Percentiles rank a stretch among this genome's conserved stretches.
Conservation (phyloP, 2,329 filamentous ascomycete species). For the Aspergillus novoparasiticus region DNA sequence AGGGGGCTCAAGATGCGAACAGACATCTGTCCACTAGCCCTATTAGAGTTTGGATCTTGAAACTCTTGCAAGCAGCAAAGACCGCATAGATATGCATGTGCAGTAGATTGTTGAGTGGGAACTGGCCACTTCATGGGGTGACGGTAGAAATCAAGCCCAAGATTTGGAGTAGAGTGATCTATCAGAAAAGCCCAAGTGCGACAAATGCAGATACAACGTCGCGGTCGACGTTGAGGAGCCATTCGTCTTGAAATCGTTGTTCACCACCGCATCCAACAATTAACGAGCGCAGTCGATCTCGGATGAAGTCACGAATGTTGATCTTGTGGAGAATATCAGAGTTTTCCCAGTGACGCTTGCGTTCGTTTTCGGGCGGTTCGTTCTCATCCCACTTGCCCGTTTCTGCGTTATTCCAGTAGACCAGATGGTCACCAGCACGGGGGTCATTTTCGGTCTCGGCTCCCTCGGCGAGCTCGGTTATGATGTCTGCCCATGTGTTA, state of each 20-base stretch:
- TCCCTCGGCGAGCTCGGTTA: slow-evolving; percentile 48
- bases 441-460: slow-evolving; percentile 38
- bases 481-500: slow-evolving; percentile 50
- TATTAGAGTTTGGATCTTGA: neutral
- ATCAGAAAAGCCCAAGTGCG: slow-evolving; percentile 39
- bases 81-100: neutral
- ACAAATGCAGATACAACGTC: slow-evolving; percentile 45
- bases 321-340: slow-evolving; percentile 47
- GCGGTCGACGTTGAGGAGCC: slow-evolving; percentile 47
- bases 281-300: slow-evolving; percentile 43
- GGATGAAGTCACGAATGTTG: slow-evolving; percentile 49
- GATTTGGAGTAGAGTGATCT: neutral
- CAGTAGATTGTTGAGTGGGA: neutral
- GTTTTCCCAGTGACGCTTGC: slow-evolving; percentile 43
- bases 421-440: slow-evolving; percentile 43
- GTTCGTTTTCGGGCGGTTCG: slow-evolving; percentile 45
- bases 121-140: neutral
- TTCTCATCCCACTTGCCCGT: slow-evolving; percentile 36
- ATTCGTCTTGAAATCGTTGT: slow-evolving; percentile 45
- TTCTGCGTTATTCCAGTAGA: slow-evolving; percentile 40
- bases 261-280: slow-evolving; percentile 44
- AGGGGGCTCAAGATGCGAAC: neutral
- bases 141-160: neutral
- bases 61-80: neutral
- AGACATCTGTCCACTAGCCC: neutral